phyloP scores from a whole-genome alignment of 345 rosid genomes.

The Salix viminalis region DNA sequence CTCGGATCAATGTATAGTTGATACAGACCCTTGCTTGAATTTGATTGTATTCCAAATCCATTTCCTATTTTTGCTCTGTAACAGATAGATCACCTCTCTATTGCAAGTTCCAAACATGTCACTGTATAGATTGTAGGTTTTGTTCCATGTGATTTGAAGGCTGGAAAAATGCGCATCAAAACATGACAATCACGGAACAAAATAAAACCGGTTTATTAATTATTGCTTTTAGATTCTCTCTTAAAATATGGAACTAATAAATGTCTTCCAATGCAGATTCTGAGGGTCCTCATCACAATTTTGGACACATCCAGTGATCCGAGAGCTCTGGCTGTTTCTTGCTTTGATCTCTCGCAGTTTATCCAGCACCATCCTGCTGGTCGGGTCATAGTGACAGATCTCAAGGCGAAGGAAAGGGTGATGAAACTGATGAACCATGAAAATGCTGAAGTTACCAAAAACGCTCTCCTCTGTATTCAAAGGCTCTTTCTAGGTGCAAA shows the following conservation, averaged over 20 bases:
- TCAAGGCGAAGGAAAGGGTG: constrained; percentile 87
- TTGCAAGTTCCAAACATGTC: neutral
- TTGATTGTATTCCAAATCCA: neutral
- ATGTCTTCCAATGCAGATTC: constrained; percentile 47
- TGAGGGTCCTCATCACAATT: constrained; percentile 85
- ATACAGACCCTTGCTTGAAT: neutral
- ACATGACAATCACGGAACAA: neutral
- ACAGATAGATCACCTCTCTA: neutral
- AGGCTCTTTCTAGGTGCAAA: constrained; percentile 89
- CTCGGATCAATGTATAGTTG: neutral
- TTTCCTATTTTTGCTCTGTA: neutral
- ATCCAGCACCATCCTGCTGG: constrained; percentile 94
- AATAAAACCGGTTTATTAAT: neutral
- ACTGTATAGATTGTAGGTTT: neutral
- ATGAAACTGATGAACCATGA: constrained; percentile 90
- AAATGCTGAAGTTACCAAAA: constrained; percentile 72
- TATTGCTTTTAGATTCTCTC: neutral
- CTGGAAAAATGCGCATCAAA: neutral
- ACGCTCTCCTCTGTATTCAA: constrained; percentile 70
- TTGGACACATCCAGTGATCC: constrained; percentile 87
- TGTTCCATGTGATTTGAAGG: neutral
- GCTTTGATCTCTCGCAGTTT: constrained; percentile 94
- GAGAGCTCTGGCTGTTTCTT: constrained; percentile 80
- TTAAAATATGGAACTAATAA: neutral
- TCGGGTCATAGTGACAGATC: constrained; percentile 71